phyloP scores from a whole-genome alignment of 1,139 yeast species.

The Geotrichum citri-aurantii region DNA sequence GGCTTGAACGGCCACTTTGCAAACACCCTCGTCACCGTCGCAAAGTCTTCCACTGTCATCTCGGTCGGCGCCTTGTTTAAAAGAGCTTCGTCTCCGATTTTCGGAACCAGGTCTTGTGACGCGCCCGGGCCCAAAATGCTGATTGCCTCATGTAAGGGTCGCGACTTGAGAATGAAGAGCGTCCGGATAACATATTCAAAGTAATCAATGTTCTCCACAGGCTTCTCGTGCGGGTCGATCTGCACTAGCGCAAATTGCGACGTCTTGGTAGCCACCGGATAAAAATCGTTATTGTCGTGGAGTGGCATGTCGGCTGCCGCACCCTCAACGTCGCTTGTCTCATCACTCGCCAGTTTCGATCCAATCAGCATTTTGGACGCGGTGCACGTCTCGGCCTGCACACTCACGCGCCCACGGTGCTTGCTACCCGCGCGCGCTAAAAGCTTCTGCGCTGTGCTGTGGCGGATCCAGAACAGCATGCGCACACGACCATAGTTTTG shows the following conservation, averaged over 20 bases:
- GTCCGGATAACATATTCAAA: slow-evolving; percentile 66
- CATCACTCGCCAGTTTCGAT: background rate
- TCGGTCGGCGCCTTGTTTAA: slow-evolving; percentile 45
- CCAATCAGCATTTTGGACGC: slow-evolving; percentile 40
- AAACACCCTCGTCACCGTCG: slow-evolving; percentile 47
- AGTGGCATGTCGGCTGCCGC: background rate
- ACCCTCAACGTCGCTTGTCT: background rate
- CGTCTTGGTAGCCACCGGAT: slow-evolving; percentile 8
- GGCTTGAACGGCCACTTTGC: slow-evolving; percentile 88
- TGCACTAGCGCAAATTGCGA: slow-evolving; percentile 25
- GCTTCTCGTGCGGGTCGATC: slow-evolving; percentile 28
- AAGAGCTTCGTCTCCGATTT: slow-evolving; percentile 38
- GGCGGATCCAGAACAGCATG: slow-evolving; percentile 59
- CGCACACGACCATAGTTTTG: slow-evolving; percentile 68
- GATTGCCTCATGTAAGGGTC: slow-evolving; percentile 46
- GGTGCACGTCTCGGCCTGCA: slow-evolving; percentile 56
- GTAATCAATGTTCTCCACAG: slow-evolving; percentile 43
- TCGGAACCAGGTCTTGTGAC: slow-evolving; percentile 47
- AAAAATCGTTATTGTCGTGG: background rate
- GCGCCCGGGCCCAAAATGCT: slow-evolving; percentile 79
- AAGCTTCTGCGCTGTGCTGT: slow-evolving; percentile 55
- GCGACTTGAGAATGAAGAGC: slow-evolving; percentile 50
- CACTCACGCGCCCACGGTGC: slow-evolving; percentile 52
- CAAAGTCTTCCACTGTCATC: slow-evolving; percentile 51
- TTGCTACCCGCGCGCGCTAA: slow-evolving; percentile 45